Evolutionary conservation across 2,329 filamentous ascomycete genomes (phyloP).

Genomic region (Biscogniauxia marginata): DNA sequence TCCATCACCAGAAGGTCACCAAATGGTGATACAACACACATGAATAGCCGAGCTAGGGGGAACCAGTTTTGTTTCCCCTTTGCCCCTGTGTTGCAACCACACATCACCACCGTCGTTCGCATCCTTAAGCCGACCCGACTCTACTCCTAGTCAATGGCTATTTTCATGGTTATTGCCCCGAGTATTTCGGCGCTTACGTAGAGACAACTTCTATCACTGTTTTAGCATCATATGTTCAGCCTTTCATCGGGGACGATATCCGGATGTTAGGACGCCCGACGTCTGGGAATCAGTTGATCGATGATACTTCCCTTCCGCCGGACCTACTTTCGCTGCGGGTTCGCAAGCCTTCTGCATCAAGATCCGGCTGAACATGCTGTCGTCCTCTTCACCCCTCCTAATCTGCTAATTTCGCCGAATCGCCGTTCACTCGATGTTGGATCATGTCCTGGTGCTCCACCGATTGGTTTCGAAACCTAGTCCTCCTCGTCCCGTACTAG

Average conservation of each 20-base stretch:
- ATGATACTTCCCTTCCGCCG: conserved; percentile 8
- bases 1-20: conserved; percentile 18
- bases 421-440: conserved; percentile 13
- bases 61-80: conserved; percentile 20
- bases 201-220: conserved; percentile 6
- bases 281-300: conserved; percentile 13
- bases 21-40: conserved; percentile 19
- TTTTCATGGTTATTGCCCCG: not conserved
- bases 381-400: conserved; percentile 14
- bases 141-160: not conserved
- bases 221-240: conserved; percentile 8
- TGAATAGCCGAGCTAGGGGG: conserved; percentile 10
- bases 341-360: conserved; percentile 8
- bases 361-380: conserved; percentile 20
- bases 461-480: conserved; percentile 21
- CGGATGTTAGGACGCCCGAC: conserved; percentile 19
- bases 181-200: not conserved
- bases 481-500: conserved; percentile 13
- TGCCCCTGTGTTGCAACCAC: conserved; percentile 15
- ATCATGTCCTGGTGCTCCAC: conserved; percentile 16
- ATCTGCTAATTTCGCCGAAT: conserved; percentile 24
- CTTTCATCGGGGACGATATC: conserved; percentile 18
- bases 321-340: conserved; percentile 2
- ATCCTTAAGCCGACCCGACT: not conserved
- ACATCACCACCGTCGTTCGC: not conserved